phyloP scores from a whole-genome alignment of 225 moss, liverwort and hornwort genomes.

The Physcomitrium patens region DNA sequence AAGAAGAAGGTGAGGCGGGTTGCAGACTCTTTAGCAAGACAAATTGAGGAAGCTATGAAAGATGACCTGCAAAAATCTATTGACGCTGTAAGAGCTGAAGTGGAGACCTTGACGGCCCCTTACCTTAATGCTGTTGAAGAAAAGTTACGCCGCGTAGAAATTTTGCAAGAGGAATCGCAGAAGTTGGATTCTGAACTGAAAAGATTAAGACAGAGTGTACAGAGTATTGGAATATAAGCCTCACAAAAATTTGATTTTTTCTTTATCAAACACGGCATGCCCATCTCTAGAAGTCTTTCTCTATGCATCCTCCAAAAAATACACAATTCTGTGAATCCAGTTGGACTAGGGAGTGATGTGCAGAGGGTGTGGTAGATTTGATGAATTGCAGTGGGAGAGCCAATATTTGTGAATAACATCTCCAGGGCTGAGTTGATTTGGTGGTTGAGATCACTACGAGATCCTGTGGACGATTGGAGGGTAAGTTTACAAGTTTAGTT shows the following conservation, averaged over 20 bases:
- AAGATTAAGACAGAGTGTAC: conserved; percentile 76
- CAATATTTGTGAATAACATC: no score
- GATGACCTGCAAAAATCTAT: conserved; percentile 70
- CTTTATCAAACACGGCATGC: not conserved
- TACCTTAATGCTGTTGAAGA: conserved; percentile 63
- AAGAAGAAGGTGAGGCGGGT: conserved; percentile 82
- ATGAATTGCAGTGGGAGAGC: no score
- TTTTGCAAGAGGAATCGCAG: conserved; percentile 62
- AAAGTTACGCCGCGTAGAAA: conserved; percentile 52
- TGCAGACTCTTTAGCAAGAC: conserved; percentile 70
- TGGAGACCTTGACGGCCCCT: conserved; percentile 66
- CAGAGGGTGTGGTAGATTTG: no score
- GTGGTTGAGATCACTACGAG: no score
- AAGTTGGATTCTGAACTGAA: conserved; percentile 64
- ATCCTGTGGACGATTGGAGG: no score
- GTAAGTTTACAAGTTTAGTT: no score
- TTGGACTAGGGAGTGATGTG: no score
- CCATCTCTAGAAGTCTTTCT: not conserved
- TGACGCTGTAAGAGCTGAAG: conserved; percentile 57
- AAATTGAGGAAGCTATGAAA: conserved; percentile 79
- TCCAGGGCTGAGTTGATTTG: no score
- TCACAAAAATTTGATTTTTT: conserved; percentile 11
- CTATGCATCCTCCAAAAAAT: no score
- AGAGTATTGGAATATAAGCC: conserved; percentile 71
- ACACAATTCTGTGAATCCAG: no score